These are phyloP conservation scores for Backusella sp. DNA, from an alignment of 192 early-diverging fungal genomes.

Conservation along the genomic window DNA sequence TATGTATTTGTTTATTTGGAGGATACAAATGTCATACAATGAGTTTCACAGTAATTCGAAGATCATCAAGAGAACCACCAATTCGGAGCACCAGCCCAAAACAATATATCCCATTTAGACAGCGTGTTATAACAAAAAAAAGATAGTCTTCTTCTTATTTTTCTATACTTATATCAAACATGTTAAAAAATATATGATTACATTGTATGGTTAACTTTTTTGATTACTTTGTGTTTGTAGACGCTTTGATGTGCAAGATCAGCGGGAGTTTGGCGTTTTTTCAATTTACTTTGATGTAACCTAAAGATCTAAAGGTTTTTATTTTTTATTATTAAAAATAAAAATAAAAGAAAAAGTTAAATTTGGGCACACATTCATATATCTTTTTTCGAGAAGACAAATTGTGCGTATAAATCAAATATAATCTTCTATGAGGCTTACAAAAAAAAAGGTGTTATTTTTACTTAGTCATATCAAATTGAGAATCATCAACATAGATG, in stretches of 20 bases:
- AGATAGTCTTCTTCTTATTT: not conserved
- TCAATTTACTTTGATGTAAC: slow-evolving; percentile 1
- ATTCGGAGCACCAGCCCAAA: not conserved
- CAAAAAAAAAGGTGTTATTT: not conserved
- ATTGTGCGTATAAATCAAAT: not conserved
- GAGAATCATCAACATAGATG: not conserved
- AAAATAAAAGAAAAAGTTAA: not conserved
- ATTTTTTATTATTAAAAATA: not conserved
- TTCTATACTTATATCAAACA: not conserved
- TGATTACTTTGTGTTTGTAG: not conserved
- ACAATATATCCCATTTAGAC: not conserved
- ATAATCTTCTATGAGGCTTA: not conserved
- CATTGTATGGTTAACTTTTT: not conserved
- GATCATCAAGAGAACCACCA: not conserved
- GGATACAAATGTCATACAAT: not conserved
- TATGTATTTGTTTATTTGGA: not conserved
- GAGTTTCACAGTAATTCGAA: not conserved
- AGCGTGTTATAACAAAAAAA: not conserved
- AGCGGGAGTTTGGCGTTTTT: not conserved
- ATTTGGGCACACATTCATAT: not conserved
- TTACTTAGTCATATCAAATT: not conserved
- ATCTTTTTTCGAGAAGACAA: not conserved
- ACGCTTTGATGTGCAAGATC: not conserved
- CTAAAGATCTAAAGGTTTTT: not conserved
- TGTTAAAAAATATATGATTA: not conserved